Conservation (phyloP, 352 stramenopile genomes). For the Pythium utonaiense region DNA sequence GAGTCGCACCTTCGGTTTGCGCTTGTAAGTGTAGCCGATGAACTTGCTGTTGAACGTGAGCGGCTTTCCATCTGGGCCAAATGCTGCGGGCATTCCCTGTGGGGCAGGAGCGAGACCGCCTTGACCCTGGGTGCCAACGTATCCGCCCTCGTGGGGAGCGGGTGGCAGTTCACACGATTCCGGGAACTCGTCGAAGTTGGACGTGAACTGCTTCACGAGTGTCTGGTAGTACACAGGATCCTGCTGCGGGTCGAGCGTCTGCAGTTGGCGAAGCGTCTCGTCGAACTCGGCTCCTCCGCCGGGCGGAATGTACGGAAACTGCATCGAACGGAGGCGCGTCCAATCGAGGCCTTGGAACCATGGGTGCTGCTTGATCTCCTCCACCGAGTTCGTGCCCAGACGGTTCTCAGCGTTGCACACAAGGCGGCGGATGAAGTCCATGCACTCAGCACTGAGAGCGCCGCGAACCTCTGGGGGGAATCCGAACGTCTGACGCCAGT, state of each 20-base stretch:
- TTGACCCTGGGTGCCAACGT: constrained; percentile 23
- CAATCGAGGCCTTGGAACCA: constrained; percentile 96
- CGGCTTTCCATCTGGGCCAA: constrained; percentile 72
- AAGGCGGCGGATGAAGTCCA: constrained; percentile 92
- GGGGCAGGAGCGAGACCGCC: constrained; percentile 27
- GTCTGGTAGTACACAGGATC: constrained; percentile 72
- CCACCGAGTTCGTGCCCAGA: constrained; percentile 90
- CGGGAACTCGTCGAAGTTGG: constrained; percentile 98
- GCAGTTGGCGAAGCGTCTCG: constrained; percentile 89
- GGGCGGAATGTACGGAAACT: constrained; percentile 88
- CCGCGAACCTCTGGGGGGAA: constrained; percentile 67
- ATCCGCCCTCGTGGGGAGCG: constrained; percentile 20
- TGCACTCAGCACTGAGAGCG: constrained; percentile 75
- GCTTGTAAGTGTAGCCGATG: constrained; percentile 89
- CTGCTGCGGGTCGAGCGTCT: constrained; percentile 60
- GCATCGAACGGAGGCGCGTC: constrained; percentile 74
- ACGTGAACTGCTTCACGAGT: constrained; percentile 90
- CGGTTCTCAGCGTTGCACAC: constrained; percentile 93
- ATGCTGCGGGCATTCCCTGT: constrained; percentile 36
- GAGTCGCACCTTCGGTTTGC: constrained; percentile 80
- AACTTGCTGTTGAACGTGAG: constrained; percentile 88
- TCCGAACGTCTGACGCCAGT: constrained; percentile 84
- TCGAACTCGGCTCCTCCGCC: constrained; percentile 89
- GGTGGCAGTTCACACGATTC: constrained; percentile 65
- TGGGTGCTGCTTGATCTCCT: constrained; percentile 96